phyloP scores from a whole-genome alignment of 2,329 filamentous ascomycete species.

The Helicocarpus griseus region DNA sequence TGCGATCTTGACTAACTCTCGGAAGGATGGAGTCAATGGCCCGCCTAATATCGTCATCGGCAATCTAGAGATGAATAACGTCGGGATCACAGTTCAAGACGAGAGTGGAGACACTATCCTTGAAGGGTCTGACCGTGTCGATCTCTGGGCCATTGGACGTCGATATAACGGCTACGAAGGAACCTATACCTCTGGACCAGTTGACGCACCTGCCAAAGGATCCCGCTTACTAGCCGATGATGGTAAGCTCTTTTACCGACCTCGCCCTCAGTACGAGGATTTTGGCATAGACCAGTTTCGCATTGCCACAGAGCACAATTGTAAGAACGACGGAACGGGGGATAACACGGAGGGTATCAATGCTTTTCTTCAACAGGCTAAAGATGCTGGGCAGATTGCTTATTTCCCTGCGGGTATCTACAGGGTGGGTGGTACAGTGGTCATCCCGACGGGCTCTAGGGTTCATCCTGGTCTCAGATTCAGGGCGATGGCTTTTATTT shows the following conservation, averaged over 20 bases:
- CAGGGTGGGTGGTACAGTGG: constrained; percentile 58
- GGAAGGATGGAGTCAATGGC: not conserved
- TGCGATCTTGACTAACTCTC: constrained; percentile 25
- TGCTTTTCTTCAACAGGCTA: constrained; percentile 3
- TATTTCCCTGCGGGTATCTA: constrained; percentile 72
- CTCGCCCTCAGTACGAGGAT: constrained; percentile 6
- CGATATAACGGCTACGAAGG: constrained; percentile 3
- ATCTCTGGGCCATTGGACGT: constrained; percentile 4
- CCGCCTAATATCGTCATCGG: constrained; percentile 31
- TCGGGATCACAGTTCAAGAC: constrained; percentile 26
- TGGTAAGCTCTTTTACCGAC: constrained; percentile 3
- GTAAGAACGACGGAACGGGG: constrained; percentile 4
- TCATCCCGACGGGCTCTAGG: constrained; percentile 49
- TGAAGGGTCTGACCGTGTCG: not conserved
- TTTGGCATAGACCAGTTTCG: not conserved
- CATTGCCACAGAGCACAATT: constrained; percentile 4
- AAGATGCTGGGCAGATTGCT: constrained; percentile 44
- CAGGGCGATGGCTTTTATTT: constrained; percentile 23
- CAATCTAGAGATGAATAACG: constrained; percentile 41
- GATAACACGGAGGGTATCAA: constrained; percentile 5
- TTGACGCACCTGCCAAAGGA: constrained; percentile 2
- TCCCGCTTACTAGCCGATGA: not conserved
- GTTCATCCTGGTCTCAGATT: constrained; percentile 39
- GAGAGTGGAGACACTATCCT: constrained; percentile 1
- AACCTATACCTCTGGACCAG: not conserved